Evolutionary conservation across 345 rosid genomes (phyloP).

Genomic region (Boechera divaricarpa): DNA sequence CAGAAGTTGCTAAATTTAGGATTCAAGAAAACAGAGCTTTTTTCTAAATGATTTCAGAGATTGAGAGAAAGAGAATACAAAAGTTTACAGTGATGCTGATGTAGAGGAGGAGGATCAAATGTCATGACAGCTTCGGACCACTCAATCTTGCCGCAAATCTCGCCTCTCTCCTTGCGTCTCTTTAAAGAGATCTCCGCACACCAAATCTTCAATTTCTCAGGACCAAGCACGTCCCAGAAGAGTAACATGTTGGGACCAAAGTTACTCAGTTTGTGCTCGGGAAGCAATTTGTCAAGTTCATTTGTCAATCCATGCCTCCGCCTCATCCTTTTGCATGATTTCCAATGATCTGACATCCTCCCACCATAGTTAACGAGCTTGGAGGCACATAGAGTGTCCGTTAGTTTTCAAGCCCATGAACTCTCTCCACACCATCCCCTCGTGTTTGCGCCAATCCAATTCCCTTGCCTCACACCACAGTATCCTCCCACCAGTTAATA

Average conservation of each 20-base stretch:
- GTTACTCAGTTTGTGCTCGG: background rate
- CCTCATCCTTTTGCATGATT: too few species aligned
- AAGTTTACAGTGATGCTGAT: background rate
- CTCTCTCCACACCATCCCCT: background rate
- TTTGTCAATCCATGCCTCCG: background rate
- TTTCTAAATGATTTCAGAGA: background rate
- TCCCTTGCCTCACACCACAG: slow-evolving; percentile 1
- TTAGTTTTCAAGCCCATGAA: background rate
- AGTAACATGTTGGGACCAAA: slow-evolving; percentile 8
- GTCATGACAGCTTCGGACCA: background rate
- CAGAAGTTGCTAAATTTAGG: slow-evolving; percentile 7
- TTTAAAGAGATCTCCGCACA: background rate
- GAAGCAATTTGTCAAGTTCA: background rate
- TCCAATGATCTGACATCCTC: background rate
- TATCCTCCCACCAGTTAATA: background rate
- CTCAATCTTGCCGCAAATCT: background rate
- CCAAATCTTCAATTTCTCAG: background rate
- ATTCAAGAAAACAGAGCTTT: background rate
- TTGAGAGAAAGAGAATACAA: slow-evolving; percentile 1
- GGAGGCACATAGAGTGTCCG: background rate
- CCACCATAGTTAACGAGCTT: background rate
- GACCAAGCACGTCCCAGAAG: slow-evolving; percentile 7
- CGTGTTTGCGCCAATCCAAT: background rate
- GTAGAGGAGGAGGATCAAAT: background rate
- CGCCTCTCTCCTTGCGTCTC: background rate